Base-by-base conservation (phyloP, 129 eudicot genomes). In the sunflower (Helianthus annuus) region DNA sequence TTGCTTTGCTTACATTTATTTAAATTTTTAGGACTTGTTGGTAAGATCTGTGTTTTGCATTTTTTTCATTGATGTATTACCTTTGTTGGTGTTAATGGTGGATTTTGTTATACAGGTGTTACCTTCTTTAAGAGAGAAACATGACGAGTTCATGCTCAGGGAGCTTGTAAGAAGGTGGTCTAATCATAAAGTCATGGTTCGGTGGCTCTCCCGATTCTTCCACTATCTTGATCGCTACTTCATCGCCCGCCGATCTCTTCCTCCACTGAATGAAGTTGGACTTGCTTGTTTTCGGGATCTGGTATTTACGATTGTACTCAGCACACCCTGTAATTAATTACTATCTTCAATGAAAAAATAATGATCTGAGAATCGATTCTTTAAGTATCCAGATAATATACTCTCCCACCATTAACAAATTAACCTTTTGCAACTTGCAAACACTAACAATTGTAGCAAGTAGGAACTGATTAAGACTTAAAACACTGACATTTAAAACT, bases 161-260 rank as follows among this genome's bases (percentile, higher is more conserved):
- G 98, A 90, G 86, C 98, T 93, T 77, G 98, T 89, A 45, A 84
- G 86, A 74, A 85, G 98, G 63, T 93, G 98, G 98, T 82, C 87
- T 27, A 87, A 90, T 79, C 98, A 90, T 78, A 93, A 93, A 76
- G 84, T 93, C 77, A 93, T 93, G 98, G 98, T 93, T 68, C 85
- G 95, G 72, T 93, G 98, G 98, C 89, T 93, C 64, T 93, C 96
- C 15, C 73, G 92, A 48, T 93, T 93, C 79, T 93, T 93, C 45
- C 98, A 85, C 57, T 90, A 93, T 81, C 92, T 93, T 71, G 98
- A 94, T 77, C 91, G 97, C 29, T 90, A 88, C 74, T 94, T 94
- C 81, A 90, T 90, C 32, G 93, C 97, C 39, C 81, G 97, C 48
- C 79, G 97, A 71, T 82, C 96, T 27, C 93, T 94, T 86, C 99